Percentiles rank a stretch among this genome's conserved stretches.
These are phyloP conservation scores for Lasiosphaeria miniovina DNA, from an alignment of 495 filamentous ascomycete species.

Conservation along the genomic window DNA sequence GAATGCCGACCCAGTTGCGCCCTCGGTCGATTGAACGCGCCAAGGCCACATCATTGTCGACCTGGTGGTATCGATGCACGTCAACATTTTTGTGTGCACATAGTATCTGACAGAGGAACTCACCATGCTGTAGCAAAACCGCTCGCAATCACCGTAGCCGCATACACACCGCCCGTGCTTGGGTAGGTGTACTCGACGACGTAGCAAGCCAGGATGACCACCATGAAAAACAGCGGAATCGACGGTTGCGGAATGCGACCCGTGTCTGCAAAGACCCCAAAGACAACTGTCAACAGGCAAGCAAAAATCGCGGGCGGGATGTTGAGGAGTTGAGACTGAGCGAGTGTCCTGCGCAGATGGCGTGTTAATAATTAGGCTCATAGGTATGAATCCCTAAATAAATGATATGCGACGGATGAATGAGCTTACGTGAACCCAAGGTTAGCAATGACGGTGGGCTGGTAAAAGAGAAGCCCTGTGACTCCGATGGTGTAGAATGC, in stretches of 20 bases:
- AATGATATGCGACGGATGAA: neutral
- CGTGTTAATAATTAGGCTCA: neutral
- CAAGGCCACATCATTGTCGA: slow-evolving; percentile 46
- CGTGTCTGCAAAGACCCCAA: slow-evolving; percentile 40
- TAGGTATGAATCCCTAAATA: neutral
- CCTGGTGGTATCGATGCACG: neutral
- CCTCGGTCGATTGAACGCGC: slow-evolving; percentile 41
- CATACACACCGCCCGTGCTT: slow-evolving; percentile 38
- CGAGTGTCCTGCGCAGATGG: slow-evolving; percentile 30
- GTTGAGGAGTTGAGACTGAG: slow-evolving; percentile 10
- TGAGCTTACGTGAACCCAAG: slow-evolving; percentile 35
- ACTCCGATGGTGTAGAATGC: slow-evolving; percentile 40
- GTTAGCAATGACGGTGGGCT: slow-evolving; percentile 43
- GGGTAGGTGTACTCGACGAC: slow-evolving; percentile 42
- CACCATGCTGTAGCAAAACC: slow-evolving; percentile 36
- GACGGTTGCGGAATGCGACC: slow-evolving; percentile 40
- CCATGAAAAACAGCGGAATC: slow-evolving; percentile 40
- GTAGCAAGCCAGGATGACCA: slow-evolving; percentile 42
- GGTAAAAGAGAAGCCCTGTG: slow-evolving; percentile 43
- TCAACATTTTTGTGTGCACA: neutral
- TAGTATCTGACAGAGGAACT: neutral
- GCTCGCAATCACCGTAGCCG: slow-evolving; percentile 40
- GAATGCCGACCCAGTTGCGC: slow-evolving; percentile 44
- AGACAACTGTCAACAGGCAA: slow-evolving; percentile 2
- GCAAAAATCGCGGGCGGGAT: slow-evolving; percentile 12